Evolutionary conservation across 306 rosid genomes (phyloP).

Genomic region (Hippophae rhamnoides): DNA sequence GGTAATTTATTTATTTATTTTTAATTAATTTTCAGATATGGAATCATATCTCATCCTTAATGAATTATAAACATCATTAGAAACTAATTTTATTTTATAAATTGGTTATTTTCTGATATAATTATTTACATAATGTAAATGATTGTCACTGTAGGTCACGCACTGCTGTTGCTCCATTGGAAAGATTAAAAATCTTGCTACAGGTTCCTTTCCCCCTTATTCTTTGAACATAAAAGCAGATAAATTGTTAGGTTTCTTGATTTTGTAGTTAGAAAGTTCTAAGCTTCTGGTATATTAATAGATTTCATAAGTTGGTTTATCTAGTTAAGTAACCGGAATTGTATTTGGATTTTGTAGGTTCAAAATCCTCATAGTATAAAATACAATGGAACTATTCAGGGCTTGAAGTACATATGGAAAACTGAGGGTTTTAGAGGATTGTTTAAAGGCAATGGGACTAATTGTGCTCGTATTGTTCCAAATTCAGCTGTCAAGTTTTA

Average conservation of each 20-base stretch:
- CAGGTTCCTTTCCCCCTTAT: constrained; percentile 30
- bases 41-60: too few species aligned
- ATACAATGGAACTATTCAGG: constrained; percentile 55
- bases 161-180: constrained; percentile 57
- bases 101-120: background rate
- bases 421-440: constrained; percentile 52
- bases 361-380: constrained; percentile 41
- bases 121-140: background rate
- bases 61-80: too few species aligned
- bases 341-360: constrained; percentile 31
- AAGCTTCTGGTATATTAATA: background rate
- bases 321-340: constrained; percentile 18
- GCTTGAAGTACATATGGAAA: constrained; percentile 52
- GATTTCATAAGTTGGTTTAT: background rate
- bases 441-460: constrained; percentile 71
- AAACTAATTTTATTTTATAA: too few species aligned
- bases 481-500: constrained; percentile 69
- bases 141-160: constrained; percentile 38
- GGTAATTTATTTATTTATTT: background rate
- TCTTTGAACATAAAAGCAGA: background rate
- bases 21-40: too few species aligned
- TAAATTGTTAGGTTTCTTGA: background rate
- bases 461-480: constrained; percentile 66
- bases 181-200: constrained; percentile 56
- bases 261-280: background rate